These are phyloP conservation scores for Punctularia strigosozonata DNA, from an alignment of 768 basidiomycete genomes.

Conservation along the genomic window DNA sequence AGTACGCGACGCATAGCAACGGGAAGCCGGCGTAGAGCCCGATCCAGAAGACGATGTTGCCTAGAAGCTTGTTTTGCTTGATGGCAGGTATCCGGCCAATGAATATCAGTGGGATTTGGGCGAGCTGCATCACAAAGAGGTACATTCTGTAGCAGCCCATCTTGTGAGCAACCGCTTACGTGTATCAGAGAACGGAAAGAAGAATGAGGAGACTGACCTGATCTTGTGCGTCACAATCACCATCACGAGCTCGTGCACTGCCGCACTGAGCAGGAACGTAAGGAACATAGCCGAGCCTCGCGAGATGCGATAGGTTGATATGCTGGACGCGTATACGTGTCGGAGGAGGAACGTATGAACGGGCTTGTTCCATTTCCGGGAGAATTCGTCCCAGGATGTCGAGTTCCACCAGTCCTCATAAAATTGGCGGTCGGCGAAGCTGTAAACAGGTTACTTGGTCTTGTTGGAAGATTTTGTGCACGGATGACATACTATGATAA, in stretches of 20 bases:
- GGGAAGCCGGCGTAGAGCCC: slow-evolving; percentile 91
- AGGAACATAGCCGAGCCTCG: slow-evolving; percentile 77
- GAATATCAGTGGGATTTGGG: slow-evolving; percentile 86
- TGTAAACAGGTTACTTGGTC: slow-evolving; percentile 17
- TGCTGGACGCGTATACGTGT: slow-evolving; percentile 90
- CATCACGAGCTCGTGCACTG: slow-evolving; percentile 94
- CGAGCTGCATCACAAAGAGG: slow-evolving; percentile 38
- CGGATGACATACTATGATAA: slow-evolving; percentile 58
- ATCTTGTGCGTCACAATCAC: slow-evolving; percentile 89
- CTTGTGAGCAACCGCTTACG: not conserved
- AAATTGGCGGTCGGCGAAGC: slow-evolving; percentile 95
- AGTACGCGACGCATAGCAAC: slow-evolving; percentile 72
- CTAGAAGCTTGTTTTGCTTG: slow-evolving; percentile 70
- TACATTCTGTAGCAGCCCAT: slow-evolving; percentile 47
- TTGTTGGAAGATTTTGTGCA: not conserved
- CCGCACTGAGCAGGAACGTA: slow-evolving; percentile 87
- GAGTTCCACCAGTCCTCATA: slow-evolving; percentile 99
- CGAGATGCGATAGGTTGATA: slow-evolving; percentile 65
- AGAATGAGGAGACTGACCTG: slow-evolving; percentile 34
- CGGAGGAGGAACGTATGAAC: slow-evolving; percentile 89
- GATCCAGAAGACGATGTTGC: slow-evolving; percentile 87
- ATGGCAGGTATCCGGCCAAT: slow-evolving; percentile 67
- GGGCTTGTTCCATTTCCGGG: slow-evolving; percentile 97
- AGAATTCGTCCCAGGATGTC: slow-evolving; percentile 93
- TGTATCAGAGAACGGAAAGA: not conserved